These are phyloP conservation scores for Tarenaya hassleriana DNA, from an alignment of 345 rosid species.

Conservation along the genomic window DNA sequence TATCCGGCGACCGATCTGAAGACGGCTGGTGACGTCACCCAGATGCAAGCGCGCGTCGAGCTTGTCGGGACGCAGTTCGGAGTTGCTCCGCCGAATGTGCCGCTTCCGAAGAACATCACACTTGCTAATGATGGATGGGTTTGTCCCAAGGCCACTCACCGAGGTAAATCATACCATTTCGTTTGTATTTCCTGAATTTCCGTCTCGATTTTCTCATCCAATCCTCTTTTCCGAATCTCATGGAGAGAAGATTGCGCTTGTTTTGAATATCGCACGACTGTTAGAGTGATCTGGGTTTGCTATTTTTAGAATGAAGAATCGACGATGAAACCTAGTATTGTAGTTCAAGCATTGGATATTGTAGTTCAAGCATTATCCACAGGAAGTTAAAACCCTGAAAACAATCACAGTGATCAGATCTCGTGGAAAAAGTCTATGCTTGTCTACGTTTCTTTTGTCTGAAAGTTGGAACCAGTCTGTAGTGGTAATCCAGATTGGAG, in stretches of 20 bases:
- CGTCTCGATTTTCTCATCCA: slow-evolving; percentile 5
- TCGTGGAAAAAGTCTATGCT: slow-evolving; percentile 22
- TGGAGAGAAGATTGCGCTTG: no score
- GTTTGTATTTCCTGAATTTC: background rate
- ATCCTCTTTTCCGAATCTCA: no score
- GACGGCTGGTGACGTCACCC: slow-evolving; percentile 76
- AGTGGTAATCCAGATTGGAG: no score
- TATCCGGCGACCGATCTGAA: slow-evolving; percentile 34
- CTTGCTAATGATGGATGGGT: slow-evolving; percentile 76
- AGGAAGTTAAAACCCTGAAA: background rate
- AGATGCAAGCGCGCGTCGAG: slow-evolving; percentile 66
- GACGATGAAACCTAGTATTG: no score
- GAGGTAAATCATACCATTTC: background rate
- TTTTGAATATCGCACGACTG: no score
- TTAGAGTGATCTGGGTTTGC: slow-evolving; percentile 12
- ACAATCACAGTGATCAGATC: background rate
- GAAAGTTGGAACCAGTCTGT: slow-evolving; percentile 21
- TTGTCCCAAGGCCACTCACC: slow-evolving; percentile 42
- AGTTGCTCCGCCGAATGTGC: slow-evolving; percentile 51
- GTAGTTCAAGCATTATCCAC: background rate
- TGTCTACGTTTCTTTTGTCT: no score
- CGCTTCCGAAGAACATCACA: slow-evolving; percentile 57
- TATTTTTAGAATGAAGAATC: slow-evolving; percentile 10
- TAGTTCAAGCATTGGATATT: no score
- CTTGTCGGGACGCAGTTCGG: slow-evolving; percentile 92